Evolutionary conservation across 129 eudicot species (phyloP).

Genomic region (Gnaphalium uliginosum): DNA sequence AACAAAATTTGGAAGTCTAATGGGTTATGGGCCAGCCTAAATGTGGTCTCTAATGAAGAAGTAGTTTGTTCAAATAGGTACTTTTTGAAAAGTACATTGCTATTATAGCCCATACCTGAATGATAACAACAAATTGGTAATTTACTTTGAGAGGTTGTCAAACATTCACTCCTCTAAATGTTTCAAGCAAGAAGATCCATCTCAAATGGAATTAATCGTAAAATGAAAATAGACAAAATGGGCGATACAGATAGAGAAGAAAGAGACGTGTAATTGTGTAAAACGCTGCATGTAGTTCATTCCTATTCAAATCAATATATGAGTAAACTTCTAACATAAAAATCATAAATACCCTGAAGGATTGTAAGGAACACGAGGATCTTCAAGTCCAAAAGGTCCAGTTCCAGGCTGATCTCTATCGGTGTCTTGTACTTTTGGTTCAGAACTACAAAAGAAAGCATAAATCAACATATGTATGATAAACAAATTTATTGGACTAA

Average conservation of each 20-base stretch:
- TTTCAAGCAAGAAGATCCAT: conserved; percentile 42
- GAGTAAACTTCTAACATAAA: neutral
- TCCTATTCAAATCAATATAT: conserved; percentile 3
- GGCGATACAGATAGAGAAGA: neutral
- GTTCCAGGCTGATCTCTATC: conserved; percentile 32
- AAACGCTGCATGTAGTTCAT: neutral
- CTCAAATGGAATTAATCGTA: conserved; percentile 8
- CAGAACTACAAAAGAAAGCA: conserved; percentile 39
- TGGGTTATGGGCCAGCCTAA: neutral
- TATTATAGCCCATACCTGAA: neutral
- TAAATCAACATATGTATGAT: conserved; percentile 9
- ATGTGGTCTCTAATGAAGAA: neutral
- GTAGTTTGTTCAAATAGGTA: neutral
- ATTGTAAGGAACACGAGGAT: conserved; percentile 34
- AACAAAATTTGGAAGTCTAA: neutral
- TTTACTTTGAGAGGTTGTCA: neutral
- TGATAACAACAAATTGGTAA: neutral
- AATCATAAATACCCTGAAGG: conserved; percentile 41
- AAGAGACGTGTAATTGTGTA: neutral
- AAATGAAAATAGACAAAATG: neutral
- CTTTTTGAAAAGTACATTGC: too few species aligned
- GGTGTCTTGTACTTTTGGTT: conserved; percentile 20
- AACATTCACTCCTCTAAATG: conserved; percentile 6
- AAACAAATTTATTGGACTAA: neutral
- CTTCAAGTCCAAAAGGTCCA: conserved; percentile 35